phyloP scores from a whole-genome alignment of 768 basidiomycete genomes.

The Botryobasidium botryosum region DNA sequence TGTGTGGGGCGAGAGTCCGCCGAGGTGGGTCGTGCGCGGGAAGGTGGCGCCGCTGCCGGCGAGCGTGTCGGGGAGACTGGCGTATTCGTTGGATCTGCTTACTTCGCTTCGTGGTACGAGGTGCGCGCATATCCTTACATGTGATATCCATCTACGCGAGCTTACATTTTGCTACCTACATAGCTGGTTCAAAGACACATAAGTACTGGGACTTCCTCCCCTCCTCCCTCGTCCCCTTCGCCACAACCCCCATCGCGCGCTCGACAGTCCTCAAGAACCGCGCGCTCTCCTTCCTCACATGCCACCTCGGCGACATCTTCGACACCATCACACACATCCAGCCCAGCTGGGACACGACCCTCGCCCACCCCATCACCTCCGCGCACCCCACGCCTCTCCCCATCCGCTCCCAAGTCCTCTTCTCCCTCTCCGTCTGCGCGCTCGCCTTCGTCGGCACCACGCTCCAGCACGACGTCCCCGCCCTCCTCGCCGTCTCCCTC shows the following conservation, averaged over 20 bases:
- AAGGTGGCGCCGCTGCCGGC: background rate
- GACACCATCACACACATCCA: background rate
- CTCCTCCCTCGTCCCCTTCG: background rate
- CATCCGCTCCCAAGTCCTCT: background rate
- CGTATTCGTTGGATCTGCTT: background rate
- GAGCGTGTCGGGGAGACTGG: background rate
- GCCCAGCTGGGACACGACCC: background rate
- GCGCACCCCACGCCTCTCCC: too few species aligned
- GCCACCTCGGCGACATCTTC: too few species aligned
- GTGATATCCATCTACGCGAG: too few species aligned
- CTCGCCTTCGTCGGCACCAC: too few species aligned
- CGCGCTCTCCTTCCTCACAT: too few species aligned
- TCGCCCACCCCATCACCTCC: too few species aligned
- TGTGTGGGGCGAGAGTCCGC: too few species aligned
- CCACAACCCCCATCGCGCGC: too few species aligned
- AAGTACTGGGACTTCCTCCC: background rate
- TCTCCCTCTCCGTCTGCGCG: background rate
- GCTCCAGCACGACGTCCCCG: background rate
- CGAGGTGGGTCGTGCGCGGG: too few species aligned
- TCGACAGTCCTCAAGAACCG: too few species aligned
- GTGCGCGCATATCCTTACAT: background rate
- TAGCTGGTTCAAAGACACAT: too few species aligned
- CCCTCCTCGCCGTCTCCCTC: background rate
- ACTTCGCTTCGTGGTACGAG: background rate
- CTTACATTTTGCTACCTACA: too few species aligned